Percentiles rank a stretch among this genome's conserved stretches.
phyloP scores from a whole-genome alignment of 192 early-diverging fungal genomes.

The Umbelopsis ramanniana region DNA sequence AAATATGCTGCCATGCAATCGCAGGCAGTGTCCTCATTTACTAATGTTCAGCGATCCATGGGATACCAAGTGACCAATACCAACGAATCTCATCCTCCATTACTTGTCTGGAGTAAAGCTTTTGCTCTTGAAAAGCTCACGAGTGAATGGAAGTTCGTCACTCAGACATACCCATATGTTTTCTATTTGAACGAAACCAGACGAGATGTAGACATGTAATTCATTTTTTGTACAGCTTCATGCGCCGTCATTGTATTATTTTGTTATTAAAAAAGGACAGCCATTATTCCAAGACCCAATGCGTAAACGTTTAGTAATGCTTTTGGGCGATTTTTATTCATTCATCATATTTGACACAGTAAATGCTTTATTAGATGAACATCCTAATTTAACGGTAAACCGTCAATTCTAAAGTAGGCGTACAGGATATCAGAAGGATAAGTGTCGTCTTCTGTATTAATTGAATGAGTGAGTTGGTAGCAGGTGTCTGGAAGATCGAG shows the following conservation, averaged over 20 bases:
- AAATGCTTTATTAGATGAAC: not conserved
- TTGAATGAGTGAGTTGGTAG: not conserved
- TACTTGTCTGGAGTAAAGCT: constrained; percentile 24
- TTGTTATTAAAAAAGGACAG: not conserved
- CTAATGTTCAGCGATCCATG: constrained; percentile 26
- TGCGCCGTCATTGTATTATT: not conserved
- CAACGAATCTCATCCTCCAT: not conserved
- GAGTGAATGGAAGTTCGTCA: constrained; percentile 26
- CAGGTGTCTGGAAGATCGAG: too few relatives aligned
- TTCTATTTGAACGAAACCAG: not conserved
- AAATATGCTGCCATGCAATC: constrained; percentile 15
- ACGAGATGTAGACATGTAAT: constrained; percentile 14
- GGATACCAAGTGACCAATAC: constrained; percentile 27
- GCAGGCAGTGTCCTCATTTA: constrained; percentile 14
- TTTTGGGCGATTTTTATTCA: not conserved
- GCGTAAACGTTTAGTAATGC: not conserved
- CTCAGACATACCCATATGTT: constrained; percentile 19
- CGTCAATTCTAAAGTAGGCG: constrained; percentile 10
- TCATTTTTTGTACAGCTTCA: not conserved
- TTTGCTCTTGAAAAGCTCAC: constrained; percentile 20
- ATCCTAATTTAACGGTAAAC: not conserved
- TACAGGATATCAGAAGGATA: not conserved
- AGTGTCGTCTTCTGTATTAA: not conserved
- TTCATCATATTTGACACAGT: not conserved
- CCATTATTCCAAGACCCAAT: not conserved